Evolutionary conservation across 352 stramenopile genomes (phyloP).

Genomic region (Blastocystis sp.): DNA sequence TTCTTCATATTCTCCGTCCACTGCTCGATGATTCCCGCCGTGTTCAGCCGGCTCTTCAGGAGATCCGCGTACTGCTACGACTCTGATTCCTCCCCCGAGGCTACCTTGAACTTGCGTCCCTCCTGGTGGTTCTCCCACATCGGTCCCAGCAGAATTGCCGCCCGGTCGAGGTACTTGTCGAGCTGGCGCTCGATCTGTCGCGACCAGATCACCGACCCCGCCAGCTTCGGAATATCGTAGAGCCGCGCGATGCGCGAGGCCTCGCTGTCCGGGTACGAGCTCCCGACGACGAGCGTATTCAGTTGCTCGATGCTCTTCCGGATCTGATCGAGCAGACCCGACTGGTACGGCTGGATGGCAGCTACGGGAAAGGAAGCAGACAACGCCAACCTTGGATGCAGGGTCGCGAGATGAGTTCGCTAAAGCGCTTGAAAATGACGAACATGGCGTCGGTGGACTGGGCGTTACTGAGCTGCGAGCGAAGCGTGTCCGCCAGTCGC

Average conservation of each 20-base stretch:
- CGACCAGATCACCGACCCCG: conserved; percentile 94
- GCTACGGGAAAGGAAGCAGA: conserved; percentile 69
- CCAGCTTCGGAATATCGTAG: conserved; percentile 88
- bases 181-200: conserved; percentile 98
- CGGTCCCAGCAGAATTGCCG: conserved; percentile 85
- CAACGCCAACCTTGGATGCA: conserved; percentile 70
- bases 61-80: not conserved
- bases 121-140: conserved; percentile 93
- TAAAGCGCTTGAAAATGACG: conserved; percentile 91
- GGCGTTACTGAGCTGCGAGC: conserved; percentile 72
- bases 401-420: conserved; percentile 86
- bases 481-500: conserved; percentile 76
- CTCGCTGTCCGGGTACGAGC: conserved; percentile 87
- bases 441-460: conserved; percentile 87
- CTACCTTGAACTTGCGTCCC: conserved; percentile 67
- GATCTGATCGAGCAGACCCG: conserved; percentile 92
- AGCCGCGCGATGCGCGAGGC: conserved; percentile 82
- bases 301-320: conserved; percentile 86
- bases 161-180: conserved; percentile 82
- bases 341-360: conserved; percentile 95
- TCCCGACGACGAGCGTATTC: conserved; percentile 78
- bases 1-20: conserved; percentile 36
- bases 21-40: not conserved
- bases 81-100: not conserved
- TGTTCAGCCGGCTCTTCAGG: not conserved